Base-by-base conservation (phyloP, 2,329 filamentous ascomycete species). In the Ascomycota sp. region DNA sequence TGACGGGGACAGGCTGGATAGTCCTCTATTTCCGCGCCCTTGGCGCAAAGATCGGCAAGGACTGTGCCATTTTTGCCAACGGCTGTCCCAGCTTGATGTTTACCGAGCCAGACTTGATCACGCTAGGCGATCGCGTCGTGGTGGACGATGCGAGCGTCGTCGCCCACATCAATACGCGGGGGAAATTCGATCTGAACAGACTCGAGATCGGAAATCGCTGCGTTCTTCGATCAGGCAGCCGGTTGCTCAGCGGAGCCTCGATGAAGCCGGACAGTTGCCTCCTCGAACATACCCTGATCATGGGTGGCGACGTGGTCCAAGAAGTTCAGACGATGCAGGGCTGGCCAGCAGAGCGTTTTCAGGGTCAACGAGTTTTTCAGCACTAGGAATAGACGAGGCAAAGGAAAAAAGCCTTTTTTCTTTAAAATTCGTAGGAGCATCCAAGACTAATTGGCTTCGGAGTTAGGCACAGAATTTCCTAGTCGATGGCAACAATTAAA, bases 111-210 rank as follows among this genome's bases (percentile, higher is more conserved):
- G 65, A 69, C 32, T 51, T 69, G 6, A 47, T 70, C 10, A 60
- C 51, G 0, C 45, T 69, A 2, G 65, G 65, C 2, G 56, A 66
- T 36, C 46, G 65, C 2, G 64, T 68, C 1, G 48, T 49, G 1
- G 56, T 69, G 1, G 65, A 69, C 32, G 63, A 69, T 38, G 62
- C 63, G 1, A 65, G 60, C 38, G 45, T 69, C 5, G 63, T 69
- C 6, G 59, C 51, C 5, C 65, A 69, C 39, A 58, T 69, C 41
- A 69, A 70, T 42, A 65, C 61, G 0, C 47, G 64, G 3, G 65
- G 65, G 28, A 63, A 61, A 31, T 69, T 69, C 38, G 57, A 65
- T 36, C 45, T 70, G 23, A 67, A 69, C 39, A 45, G 50, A 23
- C 44, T 69, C 3, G 45, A 47, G 12, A 60, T 69, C 8, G 63